phyloP scores from a whole-genome alignment of 805 yeast species.

The Saccharomycopsis sp. region DNA sequence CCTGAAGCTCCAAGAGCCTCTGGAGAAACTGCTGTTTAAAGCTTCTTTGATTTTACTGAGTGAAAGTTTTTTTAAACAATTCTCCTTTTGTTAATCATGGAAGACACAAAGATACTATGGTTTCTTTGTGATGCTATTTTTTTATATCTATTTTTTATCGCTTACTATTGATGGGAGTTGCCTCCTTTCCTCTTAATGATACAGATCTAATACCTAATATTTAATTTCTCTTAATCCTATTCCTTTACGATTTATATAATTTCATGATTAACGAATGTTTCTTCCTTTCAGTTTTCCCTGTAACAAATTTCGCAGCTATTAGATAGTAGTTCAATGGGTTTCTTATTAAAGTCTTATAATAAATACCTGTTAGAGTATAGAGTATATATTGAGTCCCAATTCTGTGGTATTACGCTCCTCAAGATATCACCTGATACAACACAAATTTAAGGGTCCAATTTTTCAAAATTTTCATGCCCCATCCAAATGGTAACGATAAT shows the following conservation, averaged over 20 bases:
- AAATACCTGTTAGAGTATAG: too few relatives aligned
- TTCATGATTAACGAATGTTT: constrained; percentile 1
- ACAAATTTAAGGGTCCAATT: too few relatives aligned
- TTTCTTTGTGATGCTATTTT: not conserved
- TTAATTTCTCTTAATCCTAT: not conserved
- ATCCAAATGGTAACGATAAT: too few relatives aligned
- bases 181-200: not conserved
- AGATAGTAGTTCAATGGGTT: too few relatives aligned
- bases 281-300: too few relatives aligned
- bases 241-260: not conserved
- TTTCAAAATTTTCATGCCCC: too few relatives aligned
- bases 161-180: not conserved
- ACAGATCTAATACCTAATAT: not conserved
- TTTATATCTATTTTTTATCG: not conserved
- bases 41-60: not conserved
- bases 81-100: not conserved
- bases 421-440: too few relatives aligned
- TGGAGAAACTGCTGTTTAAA: constrained; percentile 34
- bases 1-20: constrained; percentile 35
- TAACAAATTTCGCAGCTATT: too few relatives aligned
- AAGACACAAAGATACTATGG: not conserved
- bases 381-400: too few relatives aligned
- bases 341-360: too few relatives aligned
- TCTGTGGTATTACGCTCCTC: too few relatives aligned
- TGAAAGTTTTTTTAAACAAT: not conserved